Conservation (phyloP, 176 grass and related monocot genomes). For the Pontederia paniculata region DNA sequence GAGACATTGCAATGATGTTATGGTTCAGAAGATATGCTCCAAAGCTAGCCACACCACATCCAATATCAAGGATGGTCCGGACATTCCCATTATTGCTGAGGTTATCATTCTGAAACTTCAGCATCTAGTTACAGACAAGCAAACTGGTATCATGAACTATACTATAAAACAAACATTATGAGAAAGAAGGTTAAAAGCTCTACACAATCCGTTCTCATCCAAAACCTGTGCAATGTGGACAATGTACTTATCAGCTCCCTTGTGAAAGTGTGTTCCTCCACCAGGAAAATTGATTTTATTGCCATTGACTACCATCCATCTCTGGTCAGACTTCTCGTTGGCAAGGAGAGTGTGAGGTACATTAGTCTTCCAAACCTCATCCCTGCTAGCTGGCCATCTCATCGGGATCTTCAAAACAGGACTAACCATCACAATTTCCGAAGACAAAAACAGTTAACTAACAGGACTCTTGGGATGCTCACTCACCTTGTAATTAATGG, state of each 20-base stretch:
- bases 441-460: neutral
- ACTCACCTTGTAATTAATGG: slow-evolving; percentile 46
- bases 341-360: slow-evolving; percentile 69
- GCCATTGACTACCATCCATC: slow-evolving; percentile 72
- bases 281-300: slow-evolving; percentile 75
- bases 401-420: slow-evolving; percentile 36
- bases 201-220: neutral
- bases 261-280: slow-evolving; percentile 66
- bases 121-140: slow-evolving; percentile 30
- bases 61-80: slow-evolving; percentile 62
- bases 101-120: slow-evolving; percentile 46
- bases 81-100: slow-evolving; percentile 56
- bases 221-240: slow-evolving; percentile 53
- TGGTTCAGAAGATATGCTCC: slow-evolving; percentile 58
- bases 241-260: slow-evolving; percentile 70
- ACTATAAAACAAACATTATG: neutral
- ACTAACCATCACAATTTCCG: neutral
- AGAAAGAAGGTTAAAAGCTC: neutral
- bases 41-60: slow-evolving; percentile 72
- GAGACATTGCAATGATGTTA: slow-evolving; percentile 47
- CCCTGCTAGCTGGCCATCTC: slow-evolving; percentile 61
- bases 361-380: slow-evolving; percentile 66
- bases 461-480: neutral
- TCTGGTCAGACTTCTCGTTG: slow-evolving; percentile 62
- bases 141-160: neutral